Evolutionary conservation across 352 stramenopile genomes (phyloP), one percentile per base, ranked within the genome.

Genomic region (Globisporangium irregulare): DNA sequence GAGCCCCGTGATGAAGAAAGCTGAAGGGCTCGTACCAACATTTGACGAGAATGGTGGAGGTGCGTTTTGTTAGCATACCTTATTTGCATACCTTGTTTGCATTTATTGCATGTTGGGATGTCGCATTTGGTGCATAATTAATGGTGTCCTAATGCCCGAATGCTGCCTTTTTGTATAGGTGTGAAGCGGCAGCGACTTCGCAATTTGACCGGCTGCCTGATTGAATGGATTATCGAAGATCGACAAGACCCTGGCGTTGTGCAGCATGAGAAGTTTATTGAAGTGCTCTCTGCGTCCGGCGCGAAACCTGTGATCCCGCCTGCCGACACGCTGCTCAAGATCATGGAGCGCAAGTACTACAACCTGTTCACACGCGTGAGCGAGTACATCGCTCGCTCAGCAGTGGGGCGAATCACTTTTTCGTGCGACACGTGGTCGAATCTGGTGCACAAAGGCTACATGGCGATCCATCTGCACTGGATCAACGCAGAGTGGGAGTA

Each of bases 401-500:
- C 81, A 10, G 79, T 87, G 22, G 82, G 84, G 1, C 82, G 83
- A 29, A 81, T 93, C 67, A 87, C 82, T 25, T 93, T 93, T 62
- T 90, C 84, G 54, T 93, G 84, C 62, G 84, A 93, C 67, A 93
- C 84, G 60, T 93, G 84, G 84, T 93, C 84, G 1, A 75, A 75
- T 18, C 76, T 74, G 38, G 83, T 90, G 41, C 80, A 81, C 71
- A 93, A 93, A 75, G 84, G 83, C 3, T 91, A 85, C 62, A 82
- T 93, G 71, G 81, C 78, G 15, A 84, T 93, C 69, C 74, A 93
- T 68, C 63, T 93, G 70, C 81, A 93, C 68, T 93, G 84, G 84
- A 88, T 93, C 75, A 93, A 93, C 71, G 82, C 84, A 7, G 84
- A 93, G n/a, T 93, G 84, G 84, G 84, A 93, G 68, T 89, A 84